Conservation (phyloP, 768 basidiomycete species). For the Collybia sp. region DNA sequence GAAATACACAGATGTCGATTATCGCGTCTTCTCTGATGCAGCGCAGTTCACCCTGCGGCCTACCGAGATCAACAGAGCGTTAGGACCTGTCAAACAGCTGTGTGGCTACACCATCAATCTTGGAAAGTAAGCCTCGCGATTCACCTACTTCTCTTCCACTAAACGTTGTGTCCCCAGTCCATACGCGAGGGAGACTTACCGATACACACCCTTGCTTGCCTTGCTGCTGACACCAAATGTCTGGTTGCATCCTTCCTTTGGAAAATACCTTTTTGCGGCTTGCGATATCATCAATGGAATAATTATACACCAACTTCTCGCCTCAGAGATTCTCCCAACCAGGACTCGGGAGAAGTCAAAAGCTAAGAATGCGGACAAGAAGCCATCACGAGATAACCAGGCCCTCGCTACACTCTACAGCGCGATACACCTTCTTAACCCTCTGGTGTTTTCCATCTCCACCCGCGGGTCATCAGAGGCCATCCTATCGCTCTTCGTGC, state of each 20-base stretch:
- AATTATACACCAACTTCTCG: constrained; percentile 62
- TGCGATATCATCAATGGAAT: constrained; percentile 80
- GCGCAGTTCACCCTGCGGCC: constrained; percentile 62
- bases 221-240: constrained; percentile 77
- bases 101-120: constrained; percentile 31
- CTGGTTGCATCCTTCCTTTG: constrained; percentile 79
- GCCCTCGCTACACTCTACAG: constrained; percentile 52
- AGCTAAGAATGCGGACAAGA: constrained; percentile 6
- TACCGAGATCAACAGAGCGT: constrained; percentile 42
- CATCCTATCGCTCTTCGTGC: constrained; percentile 74
- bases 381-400: constrained; percentile 2
- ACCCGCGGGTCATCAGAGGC: constrained; percentile 96
- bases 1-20: constrained; percentile 99
- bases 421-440: constrained; percentile 82
- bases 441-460: constrained; percentile 92
- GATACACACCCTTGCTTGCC: constrained; percentile 93
- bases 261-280: constrained; percentile 83
- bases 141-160: constrained; percentile 1
- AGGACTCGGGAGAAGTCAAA: constrained; percentile 3
- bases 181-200: constrained; percentile 88
- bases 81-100: constrained; percentile 48
- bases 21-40: constrained; percentile 93
- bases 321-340: constrained; percentile 40
- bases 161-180: constrained; percentile 48
- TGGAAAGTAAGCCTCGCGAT: constrained; percentile 66